Conservation (phyloP, 2,329 filamentous ascomycete genomes). For the Epichloe gansuensis region DNA sequence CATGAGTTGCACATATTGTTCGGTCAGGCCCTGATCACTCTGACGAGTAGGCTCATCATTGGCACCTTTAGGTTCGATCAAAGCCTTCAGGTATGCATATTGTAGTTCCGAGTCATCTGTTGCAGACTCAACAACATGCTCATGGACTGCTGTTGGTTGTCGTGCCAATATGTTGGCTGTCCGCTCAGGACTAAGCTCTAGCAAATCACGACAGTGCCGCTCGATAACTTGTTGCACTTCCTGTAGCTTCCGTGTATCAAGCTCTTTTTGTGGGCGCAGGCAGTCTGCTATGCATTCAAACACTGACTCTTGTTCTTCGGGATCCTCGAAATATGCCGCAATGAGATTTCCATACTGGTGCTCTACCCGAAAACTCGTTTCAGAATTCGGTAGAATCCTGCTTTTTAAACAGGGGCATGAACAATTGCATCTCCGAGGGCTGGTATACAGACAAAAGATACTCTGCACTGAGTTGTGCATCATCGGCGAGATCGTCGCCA, state of each 20-base stretch:
- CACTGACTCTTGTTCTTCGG: slow-evolving; percentile 58
- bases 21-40: slow-evolving; percentile 51
- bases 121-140: slow-evolving; percentile 50
- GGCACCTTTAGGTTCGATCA: slow-evolving; percentile 52
- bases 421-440: slow-evolving; percentile 62
- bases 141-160: slow-evolving; percentile 52
- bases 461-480: slow-evolving; percentile 93
- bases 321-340: slow-evolving; percentile 74
- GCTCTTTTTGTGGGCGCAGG: slow-evolving; percentile 49
- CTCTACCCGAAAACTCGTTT: slow-evolving; percentile 73
- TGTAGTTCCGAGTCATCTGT: slow-evolving; percentile 51
- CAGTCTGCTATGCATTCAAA: slow-evolving; percentile 73
- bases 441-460: slow-evolving; percentile 91
- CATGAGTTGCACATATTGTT: slow-evolving; percentile 83
- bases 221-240: slow-evolving; percentile 59
- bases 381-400: slow-evolving; percentile 79
- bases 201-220: slow-evolving; percentile 52
- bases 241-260: slow-evolving; percentile 57
- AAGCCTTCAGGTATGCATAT: slow-evolving; percentile 61
- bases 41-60: slow-evolving; percentile 20
- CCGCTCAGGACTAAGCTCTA: slow-evolving; percentile 51
- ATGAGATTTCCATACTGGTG: slow-evolving; percentile 70
- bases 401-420: slow-evolving; percentile 70
- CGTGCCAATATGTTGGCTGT: slow-evolving; percentile 54
- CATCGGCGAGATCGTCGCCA: slow-evolving; percentile 67